Evolutionary conservation across 805 yeast genomes (phyloP), one percentile per base, ranked within the genome.

Genomic region (Nakazawaea molendinolei): DNA sequence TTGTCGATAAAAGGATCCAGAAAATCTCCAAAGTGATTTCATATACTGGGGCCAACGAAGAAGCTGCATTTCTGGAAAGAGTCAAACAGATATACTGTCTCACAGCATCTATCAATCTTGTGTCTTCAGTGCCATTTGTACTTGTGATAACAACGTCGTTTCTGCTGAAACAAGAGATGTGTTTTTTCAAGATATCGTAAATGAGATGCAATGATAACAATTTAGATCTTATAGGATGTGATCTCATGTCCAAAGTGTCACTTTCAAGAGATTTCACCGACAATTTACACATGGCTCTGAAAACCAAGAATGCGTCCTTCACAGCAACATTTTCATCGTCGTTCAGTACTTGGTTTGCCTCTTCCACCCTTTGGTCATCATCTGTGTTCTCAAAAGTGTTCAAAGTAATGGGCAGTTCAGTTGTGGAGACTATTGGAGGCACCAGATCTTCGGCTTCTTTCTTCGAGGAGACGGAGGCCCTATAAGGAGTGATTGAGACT

Each of bases 211-310:
- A 67, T 2, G 97, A 85, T 23, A 94, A 66, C 41, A 92, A 63
- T 56, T 92, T 92, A 1, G 97, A 86, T 50, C 98, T 76, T 45
- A 92, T 86, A 2, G 90, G 82, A 52, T 90, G 96, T 3, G 95
- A 82, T 56, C 90, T 74, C 86, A 81, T 79, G 56, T 84, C 94
- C 43, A 86, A 60, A 23, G 77, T 73, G 24, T 79, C 83, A 27
- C 77, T 69, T 41, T 89, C 97, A 40, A 90, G 62, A 19, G 79
- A 71, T 57, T 92, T 92, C 32, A 85, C 83, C 3, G 97, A 84
- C 13, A 92, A 71, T 52, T 86, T 87, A 56, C 96, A 85, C 92
- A 92, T 83, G 2, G 97, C 90, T 53, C 99, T 74, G 59, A 92
- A 87, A 3, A 92, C 74, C 41, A 92, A 66, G 51, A 89, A 90